Evolutionary conservation across 495 filamentous ascomycete species (phyloP).

Genomic region (Aspergillus coremiiformis): DNA sequence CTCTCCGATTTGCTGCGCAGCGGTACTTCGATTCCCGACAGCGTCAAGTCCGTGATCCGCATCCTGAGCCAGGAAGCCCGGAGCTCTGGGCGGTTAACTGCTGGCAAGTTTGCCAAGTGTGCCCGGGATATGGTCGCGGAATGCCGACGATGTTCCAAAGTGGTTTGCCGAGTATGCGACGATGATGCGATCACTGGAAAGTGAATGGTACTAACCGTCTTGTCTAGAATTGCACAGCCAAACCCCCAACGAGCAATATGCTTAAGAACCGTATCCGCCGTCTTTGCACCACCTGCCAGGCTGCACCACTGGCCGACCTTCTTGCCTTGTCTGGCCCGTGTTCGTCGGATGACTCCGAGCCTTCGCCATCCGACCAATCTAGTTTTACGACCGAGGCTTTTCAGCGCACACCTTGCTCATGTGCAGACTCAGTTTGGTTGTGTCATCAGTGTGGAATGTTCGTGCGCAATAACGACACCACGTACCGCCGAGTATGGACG

Average conservation of each 20-base stretch:
- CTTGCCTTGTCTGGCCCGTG: constrained; percentile 6
- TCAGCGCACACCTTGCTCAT: constrained; percentile 59
- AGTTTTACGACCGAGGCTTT: constrained; percentile 38
- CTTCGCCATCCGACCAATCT: neutral
- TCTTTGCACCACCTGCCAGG: constrained; percentile 65
- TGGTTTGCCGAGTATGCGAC: constrained; percentile 64
- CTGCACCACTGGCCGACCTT: constrained; percentile 49
- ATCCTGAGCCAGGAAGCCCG: constrained; percentile 26
- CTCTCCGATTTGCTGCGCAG: constrained; percentile 32
- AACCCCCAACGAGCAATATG: constrained; percentile 54
- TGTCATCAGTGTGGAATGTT: constrained; percentile 70
- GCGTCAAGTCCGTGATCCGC: constrained; percentile 31
- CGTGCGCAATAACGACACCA: constrained; percentile 59
- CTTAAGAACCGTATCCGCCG: constrained; percentile 68
- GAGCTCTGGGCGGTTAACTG: constrained; percentile 39
- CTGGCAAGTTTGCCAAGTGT: constrained; percentile 64
- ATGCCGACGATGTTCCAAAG: constrained; percentile 67
- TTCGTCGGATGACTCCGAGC: neutral
- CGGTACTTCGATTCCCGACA: constrained; percentile 27
- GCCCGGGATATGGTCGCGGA: constrained; percentile 78
- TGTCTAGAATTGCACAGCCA: constrained; percentile 75
- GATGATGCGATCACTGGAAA: neutral
- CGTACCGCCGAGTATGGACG: constrained; percentile 74
- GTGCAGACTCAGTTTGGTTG: constrained; percentile 63
- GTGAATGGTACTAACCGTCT: neutral